Percentiles rank a stretch among this genome's conserved stretches.
These are phyloP conservation scores for Nicotiana sylvestris DNA, from an alignment of 257 asterid species.

Conservation along the genomic window DNA sequence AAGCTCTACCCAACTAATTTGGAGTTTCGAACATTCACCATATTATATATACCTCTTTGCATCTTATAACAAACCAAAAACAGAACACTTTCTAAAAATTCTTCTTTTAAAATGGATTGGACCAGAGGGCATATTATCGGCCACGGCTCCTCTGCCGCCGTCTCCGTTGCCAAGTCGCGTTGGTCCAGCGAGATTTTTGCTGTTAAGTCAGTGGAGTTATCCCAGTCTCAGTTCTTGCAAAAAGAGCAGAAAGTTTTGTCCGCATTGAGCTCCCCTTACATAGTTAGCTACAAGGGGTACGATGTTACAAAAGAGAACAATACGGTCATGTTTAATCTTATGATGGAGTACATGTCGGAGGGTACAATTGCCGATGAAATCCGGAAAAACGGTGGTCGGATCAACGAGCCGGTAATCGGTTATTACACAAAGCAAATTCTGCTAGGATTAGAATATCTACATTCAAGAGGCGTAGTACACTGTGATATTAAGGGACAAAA, in stretches of 20 bases:
- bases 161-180: constrained; percentile 38
- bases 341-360: constrained; percentile 49
- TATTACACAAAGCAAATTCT: constrained; percentile 34
- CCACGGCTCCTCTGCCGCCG: constrained; percentile 68
- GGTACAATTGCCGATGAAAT: constrained; percentile 42
- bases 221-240: constrained; percentile 32
- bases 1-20: constrained; percentile 60
- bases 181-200: constrained; percentile 40
- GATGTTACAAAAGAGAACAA: constrained; percentile 40
- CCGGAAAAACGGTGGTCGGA: constrained; percentile 23
- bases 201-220: constrained; percentile 57
- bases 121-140: constrained; percentile 64
- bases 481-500: constrained; percentile 74
- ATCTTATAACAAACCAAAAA: constrained; percentile 14
- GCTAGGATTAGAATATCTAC: constrained; percentile 54
- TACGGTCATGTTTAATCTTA: constrained; percentile 37
- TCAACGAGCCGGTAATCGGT: constrained; percentile 34
- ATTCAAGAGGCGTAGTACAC: constrained; percentile 60
- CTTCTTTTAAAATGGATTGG: constrained; percentile 43
- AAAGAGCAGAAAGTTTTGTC: constrained; percentile 53
- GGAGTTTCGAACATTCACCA: constrained; percentile 24
- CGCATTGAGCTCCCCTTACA: constrained; percentile 23
- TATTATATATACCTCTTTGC: not conserved
- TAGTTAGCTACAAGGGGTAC: constrained; percentile 53
- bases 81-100: constrained; percentile 6